Evolutionary conservation across 2,329 filamentous ascomycete species (phyloP), one percentile per base, ranked within the genome.

Genomic region (Nothopassalora personata): DNA sequence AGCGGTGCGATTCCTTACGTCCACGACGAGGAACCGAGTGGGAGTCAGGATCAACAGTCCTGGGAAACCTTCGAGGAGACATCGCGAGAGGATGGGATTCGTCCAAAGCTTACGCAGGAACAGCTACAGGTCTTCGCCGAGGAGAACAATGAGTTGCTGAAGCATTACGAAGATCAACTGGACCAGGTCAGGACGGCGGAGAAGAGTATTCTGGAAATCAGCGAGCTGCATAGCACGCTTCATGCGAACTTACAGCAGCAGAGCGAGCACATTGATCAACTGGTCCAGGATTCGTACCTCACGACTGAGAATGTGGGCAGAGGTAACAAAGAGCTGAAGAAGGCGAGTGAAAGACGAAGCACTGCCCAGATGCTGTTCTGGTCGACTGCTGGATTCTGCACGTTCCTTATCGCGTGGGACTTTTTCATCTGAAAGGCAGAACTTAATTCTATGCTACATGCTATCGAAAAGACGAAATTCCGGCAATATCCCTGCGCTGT

Each of bases 41-140:
- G 10, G 23, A 9, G 10, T 28, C 9, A 10, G 13, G 18, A 27
- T 27, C 49, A 13, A 43, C 13, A 43, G 18, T 18, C 39, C 4
- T 18, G 13, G 7, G 31, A 34, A 34, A 8, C 8, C 8, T 13
- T 18, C 39, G 39, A 43, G n/a, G n/a, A 15, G 13, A 43, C 18
- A n/a, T 4, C 39, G 15, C 13, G 46, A 1, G 66, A 67, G 19
- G 61, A 62, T 13, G 63, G 51, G 23, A 48, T 19, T 8, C 15
- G 10, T 7, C 46, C 60, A 72, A 6, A 86, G 62, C 78, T 97
- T 61, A 90, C 88, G 18, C 81, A 86, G 23, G 91, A 97, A 71
- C 93, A 97, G 74, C 79, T 94, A 54, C 93, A 97, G 73, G 83
- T 96, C 71, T 97, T 99, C 76, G 92, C 93, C 67, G 84, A 91